Evolutionary conservation across 257 asterid species (phyloP), one percentile per base, ranked within the genome.

Genomic region (Lithospermum erythrorhizon): DNA sequence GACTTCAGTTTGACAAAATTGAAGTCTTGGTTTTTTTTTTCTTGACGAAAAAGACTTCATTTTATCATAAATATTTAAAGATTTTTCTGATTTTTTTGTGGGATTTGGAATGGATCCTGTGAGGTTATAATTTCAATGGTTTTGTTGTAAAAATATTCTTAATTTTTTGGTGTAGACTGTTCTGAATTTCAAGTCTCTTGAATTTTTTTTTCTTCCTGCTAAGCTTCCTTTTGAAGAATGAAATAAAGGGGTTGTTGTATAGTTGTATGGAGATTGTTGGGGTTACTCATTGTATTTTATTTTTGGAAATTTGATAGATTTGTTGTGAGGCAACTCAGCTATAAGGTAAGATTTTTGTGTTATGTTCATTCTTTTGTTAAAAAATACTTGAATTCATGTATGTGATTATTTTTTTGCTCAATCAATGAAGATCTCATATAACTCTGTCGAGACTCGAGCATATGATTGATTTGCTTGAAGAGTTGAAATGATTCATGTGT

Each of bases 1-100:
- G 64, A 67, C 82, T 66, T 13, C 18, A 73, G 51, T 73, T 82
- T 77, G 72, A 41, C 76, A 87, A 73, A 71, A 77, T 75, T 72
- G 73, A 70, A 76, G 81, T 82, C 89, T 22, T 82, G 69, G 74
- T 66, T 79, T 54, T 76, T 78, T 70, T 76, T 78, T 70, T 35
- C 13, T 35, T 35, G 11, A 7, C 1, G 2, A 9, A 19, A 63
- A 32, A 65, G 58, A 75, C 73, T 64, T 75, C 74, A 64, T 75
- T 73, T 80, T 77, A 66, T 78, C 78, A 67, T 80, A 76, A 62
- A 41, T 52, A 21, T 18, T 19, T 18, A 35, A 53, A 64, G 4
- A 17, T 21, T 55, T 24, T 37, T 55, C 14, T 55, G 69, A 25
- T 56, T 53, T 2, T 27, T 41, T 41, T 11, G 49, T 41, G 49